A percentile compares a stretch with the other conserved stretches of the same genome.
phyloP scores from a whole-genome alignment of 2,329 filamentous ascomycete genomes.

The Penicillium sp. region DNA sequence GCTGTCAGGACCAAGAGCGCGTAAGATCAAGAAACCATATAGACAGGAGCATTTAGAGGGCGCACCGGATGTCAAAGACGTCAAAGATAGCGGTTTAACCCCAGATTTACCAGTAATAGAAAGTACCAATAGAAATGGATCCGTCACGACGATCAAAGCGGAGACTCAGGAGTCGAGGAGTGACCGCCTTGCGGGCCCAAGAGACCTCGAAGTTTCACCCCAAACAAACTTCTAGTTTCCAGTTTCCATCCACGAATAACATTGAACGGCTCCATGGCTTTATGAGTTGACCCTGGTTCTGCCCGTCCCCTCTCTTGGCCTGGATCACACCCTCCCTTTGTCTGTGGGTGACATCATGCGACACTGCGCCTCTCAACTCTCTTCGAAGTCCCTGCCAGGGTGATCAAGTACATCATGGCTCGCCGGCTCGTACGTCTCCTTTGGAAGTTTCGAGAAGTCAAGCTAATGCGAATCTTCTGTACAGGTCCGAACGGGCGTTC shows the following conservation, averaged over 20 bases:
- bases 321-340: constrained; percentile 5
- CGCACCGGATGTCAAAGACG: not conserved
- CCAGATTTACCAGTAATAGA: constrained; percentile 3
- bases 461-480: constrained; percentile 4
- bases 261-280: constrained; percentile 17
- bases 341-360: constrained; percentile 31
- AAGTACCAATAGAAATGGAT: constrained; percentile 6
- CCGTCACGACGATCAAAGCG: constrained; percentile 6
- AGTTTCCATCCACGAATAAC: not conserved
- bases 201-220: constrained; percentile 11
- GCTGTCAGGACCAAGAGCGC: constrained; percentile 41
- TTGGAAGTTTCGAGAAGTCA: not conserved
- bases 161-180: constrained; percentile 20
- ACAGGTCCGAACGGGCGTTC: constrained; percentile 62
- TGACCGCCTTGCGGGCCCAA: constrained; percentile 30
- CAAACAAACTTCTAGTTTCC: constrained; percentile 12
- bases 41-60: constrained; percentile 1
- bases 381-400: constrained; percentile 30
- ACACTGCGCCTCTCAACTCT: constrained; percentile 23
- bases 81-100: not conserved
- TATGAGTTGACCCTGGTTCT: constrained; percentile 30
- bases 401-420: constrained; percentile 37
- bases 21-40: constrained; percentile 9
- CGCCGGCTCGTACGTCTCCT: constrained; percentile 39
- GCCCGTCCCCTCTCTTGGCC: constrained; percentile 26